Base-by-base conservation (phyloP, 2,329 filamentous ascomycete species). In the Fusarium nelsonii region DNA sequence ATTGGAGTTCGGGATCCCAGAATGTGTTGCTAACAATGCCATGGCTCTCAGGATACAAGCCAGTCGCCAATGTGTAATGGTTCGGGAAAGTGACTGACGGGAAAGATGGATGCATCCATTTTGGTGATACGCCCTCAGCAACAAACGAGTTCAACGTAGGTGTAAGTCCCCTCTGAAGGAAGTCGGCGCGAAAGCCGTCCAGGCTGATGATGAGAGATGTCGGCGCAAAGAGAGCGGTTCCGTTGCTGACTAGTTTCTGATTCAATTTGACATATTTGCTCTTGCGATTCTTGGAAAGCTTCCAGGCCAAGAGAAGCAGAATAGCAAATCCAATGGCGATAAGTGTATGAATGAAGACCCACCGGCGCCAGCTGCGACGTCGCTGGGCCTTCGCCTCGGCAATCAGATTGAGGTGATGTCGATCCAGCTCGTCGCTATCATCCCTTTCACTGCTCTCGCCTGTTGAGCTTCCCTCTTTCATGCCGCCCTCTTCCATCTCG, bases 51-150 rank as follows among this genome's bases (percentile, higher is more conserved):
- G 96, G 96, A 73, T 98, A 94, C 28, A 98, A 81, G 0, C 96
- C 96, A 1, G 96, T 98, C 1, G 93, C 93, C 37, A 98, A 84
- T 0, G 95, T 97, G 78, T 95, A 97, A 78, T 98, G 96, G 73
- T 98, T 95, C 14, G 96, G 96, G 74, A 99, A 99, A 0, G 96
- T 99, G 45, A 99, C 93, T 23, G 93, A 97, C 0, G 96, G 96
- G 71, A 99, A 99, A 39, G 93, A 97, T 0, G 96, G 96, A 8
- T 89, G 86, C 94, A 99, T 97, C 80, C 95, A 97, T 69, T 89
- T 86, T 4, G 96, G 95, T 8, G 94, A 97, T 12, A 98, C 90
- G 32, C 96, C 96, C 69, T 93, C 89, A 63, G 88, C 87, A 65
- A 97, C 84, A 69, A 99, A 91, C 3, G 89, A 85, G 71, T 89